Percentiles rank a stretch among this genome's conserved stretches.
These are phyloP conservation scores for Taiwanofungus camphoratus DNA, from an alignment of 1,284 basidiomycete genomes.

Conservation along the genomic window DNA sequence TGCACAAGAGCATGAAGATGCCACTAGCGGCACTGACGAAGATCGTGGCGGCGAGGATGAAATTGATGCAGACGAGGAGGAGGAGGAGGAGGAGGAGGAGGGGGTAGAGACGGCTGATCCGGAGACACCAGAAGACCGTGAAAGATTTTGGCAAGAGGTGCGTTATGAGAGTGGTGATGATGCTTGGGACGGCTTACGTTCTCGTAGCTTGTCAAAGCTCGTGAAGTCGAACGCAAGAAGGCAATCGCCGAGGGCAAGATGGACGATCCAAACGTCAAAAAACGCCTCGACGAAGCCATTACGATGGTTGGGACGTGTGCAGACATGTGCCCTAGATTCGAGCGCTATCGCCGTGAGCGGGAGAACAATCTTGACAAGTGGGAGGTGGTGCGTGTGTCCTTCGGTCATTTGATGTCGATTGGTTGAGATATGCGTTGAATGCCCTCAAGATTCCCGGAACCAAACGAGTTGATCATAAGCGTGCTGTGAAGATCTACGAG, in stretches of 20 bases:
- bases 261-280: constrained; percentile 76
- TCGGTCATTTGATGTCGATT: constrained; percentile 3
- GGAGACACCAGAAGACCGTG: constrained; percentile 53
- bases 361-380: constrained; percentile 86
- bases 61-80: constrained; percentile 21
- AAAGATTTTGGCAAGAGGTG: constrained; percentile 66
- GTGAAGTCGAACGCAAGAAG: constrained; percentile 68
- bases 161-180: constrained; percentile 21
- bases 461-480: constrained; percentile 76
- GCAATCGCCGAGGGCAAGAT: constrained; percentile 86
- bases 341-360: constrained; percentile 85
- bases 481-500: constrained; percentile 93
- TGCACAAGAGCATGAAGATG: constrained; percentile 18
- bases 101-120: constrained; percentile 28
- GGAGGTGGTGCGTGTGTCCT: constrained; percentile 64
- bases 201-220: constrained; percentile 58
- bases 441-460: constrained; percentile 58
- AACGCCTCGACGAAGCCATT: constrained; percentile 82
- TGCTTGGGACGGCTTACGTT: constrained; percentile 19
- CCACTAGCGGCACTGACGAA: constrained; percentile 22
- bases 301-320: constrained; percentile 87
- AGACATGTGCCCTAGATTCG: constrained; percentile 94
- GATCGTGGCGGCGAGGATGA: constrained; percentile 28
- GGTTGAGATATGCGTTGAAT: background rate
- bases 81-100: constrained; percentile 21